Evolutionary conservation across 306 rosid genomes (phyloP).

Genomic region (Arachis hypogaea): DNA sequence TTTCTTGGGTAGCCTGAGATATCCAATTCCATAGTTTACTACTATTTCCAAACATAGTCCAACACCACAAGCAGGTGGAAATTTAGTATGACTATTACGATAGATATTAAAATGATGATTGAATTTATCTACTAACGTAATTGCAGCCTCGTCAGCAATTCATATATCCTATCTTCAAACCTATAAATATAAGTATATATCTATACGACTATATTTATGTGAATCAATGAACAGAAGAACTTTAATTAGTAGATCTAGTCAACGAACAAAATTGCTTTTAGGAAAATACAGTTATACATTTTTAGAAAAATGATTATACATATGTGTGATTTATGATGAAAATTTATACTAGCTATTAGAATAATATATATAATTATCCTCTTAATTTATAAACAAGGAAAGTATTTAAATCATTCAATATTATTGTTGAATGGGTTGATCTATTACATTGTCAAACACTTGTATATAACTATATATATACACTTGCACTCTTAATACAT

Average conservation of each 20-base stretch:
- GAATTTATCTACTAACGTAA: background rate
- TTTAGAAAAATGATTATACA: too few species aligned
- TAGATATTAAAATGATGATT: background rate
- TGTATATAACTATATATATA: background rate
- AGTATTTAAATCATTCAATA: background rate
- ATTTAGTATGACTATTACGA: background rate
- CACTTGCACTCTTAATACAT: background rate
- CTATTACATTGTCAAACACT: constrained; percentile 2
- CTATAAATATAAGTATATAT: background rate
- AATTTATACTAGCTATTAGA: too few species aligned
- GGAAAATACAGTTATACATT: too few species aligned
- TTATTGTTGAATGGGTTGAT: constrained; percentile 6
- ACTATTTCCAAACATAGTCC: constrained; percentile 6
- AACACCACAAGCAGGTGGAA: constrained; percentile 30
- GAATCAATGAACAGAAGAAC: too few species aligned
- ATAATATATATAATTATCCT: background rate
- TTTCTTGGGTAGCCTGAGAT: too few species aligned
- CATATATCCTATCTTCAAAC: background rate
- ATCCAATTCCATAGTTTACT: background rate
- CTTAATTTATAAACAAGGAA: background rate
- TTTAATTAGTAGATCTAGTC: too few species aligned
- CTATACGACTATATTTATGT: background rate
- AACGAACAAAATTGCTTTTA: too few species aligned
- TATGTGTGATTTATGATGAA: too few species aligned
- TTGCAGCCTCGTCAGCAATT: constrained; percentile 37